Percentiles rank a stretch among this genome's conserved stretches.
Evolutionary conservation across 2,329 filamentous ascomycete genomes (phyloP).

Genomic region (Botrytis galanthina): DNA sequence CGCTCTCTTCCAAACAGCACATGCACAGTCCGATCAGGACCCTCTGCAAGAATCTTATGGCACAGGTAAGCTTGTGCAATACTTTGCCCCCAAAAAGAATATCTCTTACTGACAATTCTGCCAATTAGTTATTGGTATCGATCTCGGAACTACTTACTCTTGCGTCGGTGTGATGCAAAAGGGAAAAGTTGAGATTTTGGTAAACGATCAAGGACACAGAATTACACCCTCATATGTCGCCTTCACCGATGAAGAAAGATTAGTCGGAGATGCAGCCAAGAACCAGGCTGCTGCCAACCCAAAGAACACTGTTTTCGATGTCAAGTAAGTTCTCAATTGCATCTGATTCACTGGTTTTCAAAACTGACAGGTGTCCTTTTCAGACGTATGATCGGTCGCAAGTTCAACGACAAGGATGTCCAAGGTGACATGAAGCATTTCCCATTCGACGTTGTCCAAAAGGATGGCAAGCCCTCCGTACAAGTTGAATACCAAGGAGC

Average conservation of each 20-base stretch:
- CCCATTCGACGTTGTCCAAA: conserved; percentile 90
- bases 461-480: conserved; percentile 86
- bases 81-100: not conserved
- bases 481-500: conserved; percentile 59
- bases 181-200: conserved; percentile 91
- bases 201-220: conserved; percentile 96
- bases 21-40: conserved; percentile 69
- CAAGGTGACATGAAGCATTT: conserved; percentile 97
- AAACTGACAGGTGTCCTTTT: conserved; percentile 37
- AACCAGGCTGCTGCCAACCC: conserved; percentile 64
- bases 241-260: conserved; percentile 93
- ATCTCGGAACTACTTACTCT: conserved; percentile 85
- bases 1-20: conserved; percentile 73
- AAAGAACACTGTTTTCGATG: conserved; percentile 24
- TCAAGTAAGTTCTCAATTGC: conserved; percentile 60
- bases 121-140: conserved; percentile 79
- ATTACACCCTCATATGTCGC: conserved; percentile 94
- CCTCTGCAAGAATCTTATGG: conserved; percentile 69
- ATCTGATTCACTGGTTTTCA: conserved; percentile 19
- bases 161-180: conserved; percentile 96
- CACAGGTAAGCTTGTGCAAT: conserved; percentile 50
- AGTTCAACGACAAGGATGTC: conserved; percentile 79
- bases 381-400: conserved; percentile 82
- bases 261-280: conserved; percentile 97
- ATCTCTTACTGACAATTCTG: conserved; percentile 23